Evolutionary conservation across 1,284 basidiomycete species (phyloP).

Genomic region (Phellopilus nigrolimitatus): DNA sequence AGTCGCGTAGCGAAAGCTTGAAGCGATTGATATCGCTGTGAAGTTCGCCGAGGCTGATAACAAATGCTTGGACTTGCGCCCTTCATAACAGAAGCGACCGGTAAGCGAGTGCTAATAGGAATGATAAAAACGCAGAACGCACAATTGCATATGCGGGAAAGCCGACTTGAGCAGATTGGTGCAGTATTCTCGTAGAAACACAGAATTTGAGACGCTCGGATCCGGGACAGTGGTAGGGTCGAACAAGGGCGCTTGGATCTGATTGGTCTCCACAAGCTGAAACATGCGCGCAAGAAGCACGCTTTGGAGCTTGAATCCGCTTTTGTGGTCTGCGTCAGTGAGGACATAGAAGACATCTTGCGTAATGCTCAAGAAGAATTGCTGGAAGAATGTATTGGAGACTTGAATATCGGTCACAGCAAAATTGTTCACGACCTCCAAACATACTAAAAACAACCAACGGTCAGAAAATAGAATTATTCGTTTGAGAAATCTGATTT

Average conservation of each 20-base stretch:
- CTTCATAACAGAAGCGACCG: constrained; percentile 35
- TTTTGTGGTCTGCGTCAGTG: too few species aligned
- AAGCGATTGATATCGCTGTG: too few species aligned
- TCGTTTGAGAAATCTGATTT: constrained; percentile 28
- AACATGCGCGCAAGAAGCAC: constrained; percentile 90
- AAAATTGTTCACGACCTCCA: constrained; percentile 97
- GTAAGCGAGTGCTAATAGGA: constrained; percentile 11
- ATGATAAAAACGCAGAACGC: constrained; percentile 30
- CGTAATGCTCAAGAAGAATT: constrained; percentile 90
- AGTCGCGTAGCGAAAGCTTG: too few species aligned
- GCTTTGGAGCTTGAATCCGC: constrained; percentile 90
- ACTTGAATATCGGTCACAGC: constrained; percentile 75
- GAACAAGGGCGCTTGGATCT: constrained; percentile 83
- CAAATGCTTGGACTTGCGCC: constrained; percentile 74
- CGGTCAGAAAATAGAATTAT: constrained; percentile 20
- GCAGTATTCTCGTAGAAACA: constrained; percentile 87
- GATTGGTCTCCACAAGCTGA: constrained; percentile 84
- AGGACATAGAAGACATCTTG: constrained; percentile 98
- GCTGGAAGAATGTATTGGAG: constrained; percentile 77
- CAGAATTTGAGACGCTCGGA: constrained; percentile 73
- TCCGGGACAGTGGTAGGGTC: constrained; percentile 75
- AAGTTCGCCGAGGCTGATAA: too few species aligned
- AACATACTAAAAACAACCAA: constrained; percentile 61
- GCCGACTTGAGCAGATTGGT: constrained; percentile 82
- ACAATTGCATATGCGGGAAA: constrained; percentile 88